phyloP scores from a whole-genome alignment of 2,329 filamentous ascomycete genomes.

The Plenodomus lindquistii region DNA sequence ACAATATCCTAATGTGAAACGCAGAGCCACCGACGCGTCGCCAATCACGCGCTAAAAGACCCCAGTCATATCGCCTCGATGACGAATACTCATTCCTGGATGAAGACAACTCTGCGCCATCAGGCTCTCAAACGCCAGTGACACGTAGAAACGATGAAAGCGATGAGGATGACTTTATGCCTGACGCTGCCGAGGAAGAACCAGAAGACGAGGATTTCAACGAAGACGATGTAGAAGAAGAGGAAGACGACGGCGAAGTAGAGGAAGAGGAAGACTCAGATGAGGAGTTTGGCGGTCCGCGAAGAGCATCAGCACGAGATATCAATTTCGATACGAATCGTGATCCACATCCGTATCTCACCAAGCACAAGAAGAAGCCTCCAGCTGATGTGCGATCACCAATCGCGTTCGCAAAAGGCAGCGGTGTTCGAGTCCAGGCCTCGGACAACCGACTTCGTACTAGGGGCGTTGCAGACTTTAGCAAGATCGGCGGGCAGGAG shows the following conservation, averaged over 20 bases:
- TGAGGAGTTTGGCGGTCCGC: constrained; percentile 11
- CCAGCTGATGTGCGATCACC: constrained; percentile 10
- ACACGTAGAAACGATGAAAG: constrained; percentile 17
- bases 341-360: constrained; percentile 1
- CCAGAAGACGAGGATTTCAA: constrained; percentile 27
- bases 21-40: constrained; percentile 20
- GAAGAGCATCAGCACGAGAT: constrained; percentile 11
- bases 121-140: constrained; percentile 11
- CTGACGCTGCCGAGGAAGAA: constrained; percentile 28
- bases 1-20: constrained; percentile 3
- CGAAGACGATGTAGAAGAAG: constrained; percentile 43
- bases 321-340: constrained; percentile 13
- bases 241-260: constrained; percentile 18
- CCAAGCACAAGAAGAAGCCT: constrained; percentile 6
- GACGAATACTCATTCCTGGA: constrained; percentile 29
- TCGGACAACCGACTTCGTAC: constrained; percentile 22
- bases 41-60: constrained; percentile 24
- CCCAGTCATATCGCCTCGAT: constrained; percentile 23
- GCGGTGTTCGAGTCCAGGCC: constrained; percentile 15
- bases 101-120: constrained; percentile 14
- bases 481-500: constrained; percentile 35
- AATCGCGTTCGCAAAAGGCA: constrained; percentile 16
- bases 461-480: constrained; percentile 37
- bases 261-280: constrained; percentile 22
- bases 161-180: constrained; percentile 32